Evolutionary conservation across 208 protist species (phyloP), one percentile per base, ranked within the genome.

Genomic region (Trypanosoma rangeli): DNA sequence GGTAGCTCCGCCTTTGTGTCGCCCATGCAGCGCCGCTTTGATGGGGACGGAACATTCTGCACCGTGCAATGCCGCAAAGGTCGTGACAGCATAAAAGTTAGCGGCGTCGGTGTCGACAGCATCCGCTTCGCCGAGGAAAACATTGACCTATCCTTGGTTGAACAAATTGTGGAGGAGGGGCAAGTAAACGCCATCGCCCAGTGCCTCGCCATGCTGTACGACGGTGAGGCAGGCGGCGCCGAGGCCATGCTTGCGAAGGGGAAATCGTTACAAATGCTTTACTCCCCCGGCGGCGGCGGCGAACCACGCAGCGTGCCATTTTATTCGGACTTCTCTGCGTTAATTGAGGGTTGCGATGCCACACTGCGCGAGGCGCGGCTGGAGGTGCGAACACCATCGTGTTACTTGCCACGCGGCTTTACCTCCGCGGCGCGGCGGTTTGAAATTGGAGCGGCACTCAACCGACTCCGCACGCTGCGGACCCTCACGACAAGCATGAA

Each of bases 161-260:
- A 97, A 74, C 95, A 97, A 80, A 76, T 98, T 52, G 87, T 95
- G 16, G 95, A 98, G 65, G 85, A 92, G 35, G 87, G 89, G 22
- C 95, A 98, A 74, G 70, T 92, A 35, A 89, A 92, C 60, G 86
- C 84, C 16, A 93, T 98, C 56, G 90, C 81, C 24, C 88, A 94
- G 68, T 89, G 80, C 59, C 65, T 96, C 20, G 88, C 88, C 16
- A 63, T 92, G 74, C 49, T 91, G 33, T 83, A 81, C 60, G 89
- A 92, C 64, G 68, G 67, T n/a, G 74, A 71, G 16, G 64, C 28
- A 24, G 48, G 22, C 4, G 56, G 57, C 24, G 68, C 54, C 16
- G 78, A 61, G 22, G 52, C 52, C 24, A 60, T 68, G 39, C 70
- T 76, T 28, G 26, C 29, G 22, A 58, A 68, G 29, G 26, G 50